Conservation (phyloP, 2,329 filamentous ascomycete species). For the Proliferodiscus dingleyae region DNA sequence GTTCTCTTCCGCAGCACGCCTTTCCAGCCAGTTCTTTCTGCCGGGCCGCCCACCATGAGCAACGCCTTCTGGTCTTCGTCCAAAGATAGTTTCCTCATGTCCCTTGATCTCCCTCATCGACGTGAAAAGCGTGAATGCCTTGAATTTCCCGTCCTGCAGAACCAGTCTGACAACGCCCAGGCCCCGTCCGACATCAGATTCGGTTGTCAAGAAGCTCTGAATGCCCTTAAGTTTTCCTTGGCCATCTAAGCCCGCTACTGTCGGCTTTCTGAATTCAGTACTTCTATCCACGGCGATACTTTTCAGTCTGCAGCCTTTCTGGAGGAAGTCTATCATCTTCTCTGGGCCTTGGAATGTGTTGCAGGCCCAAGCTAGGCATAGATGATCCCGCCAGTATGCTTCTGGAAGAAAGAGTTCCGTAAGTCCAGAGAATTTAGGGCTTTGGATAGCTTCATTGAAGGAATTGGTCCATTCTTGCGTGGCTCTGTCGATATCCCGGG, state of each 20-base stretch:
- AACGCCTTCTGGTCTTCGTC: slow-evolving; percentile 49
- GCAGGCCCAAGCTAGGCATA: slow-evolving; percentile 52
- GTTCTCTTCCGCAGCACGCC: slow-evolving; percentile 42
- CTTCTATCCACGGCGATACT: slow-evolving; percentile 34
- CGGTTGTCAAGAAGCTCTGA: slow-evolving; percentile 50
- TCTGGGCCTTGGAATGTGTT: slow-evolving; percentile 43
- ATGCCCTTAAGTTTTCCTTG: slow-evolving; percentile 42
- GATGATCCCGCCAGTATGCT: slow-evolving; percentile 55
- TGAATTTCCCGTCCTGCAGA: slow-evolving; percentile 44
- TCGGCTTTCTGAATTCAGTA: slow-evolving; percentile 16
- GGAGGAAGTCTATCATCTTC: slow-evolving; percentile 33
- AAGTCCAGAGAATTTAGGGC: slow-evolving; percentile 33
- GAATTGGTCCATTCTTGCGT: slow-evolving; percentile 15
- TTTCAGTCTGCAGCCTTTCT: slow-evolving; percentile 27
- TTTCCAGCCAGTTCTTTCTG: slow-evolving; percentile 57
- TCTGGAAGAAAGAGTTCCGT: slow-evolving; percentile 39
- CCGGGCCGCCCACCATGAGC: slow-evolving; percentile 47
- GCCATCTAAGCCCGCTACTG: slow-evolving; percentile 37
- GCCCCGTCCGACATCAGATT: slow-evolving; percentile 50
- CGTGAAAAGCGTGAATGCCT: slow-evolving; percentile 61
- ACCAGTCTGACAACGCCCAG: slow-evolving; percentile 51
- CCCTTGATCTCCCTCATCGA: slow-evolving; percentile 49
- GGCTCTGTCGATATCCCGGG: slow-evolving; percentile 12
- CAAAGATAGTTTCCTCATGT: slow-evolving; percentile 44
- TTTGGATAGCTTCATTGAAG: slow-evolving; percentile 36